A percentile compares a stretch with the other conserved stretches of the same genome.
These are phyloP conservation scores for Zygoascus bituminiphila DNA, from an alignment of 805 yeast species.

Conservation along the genomic window DNA sequence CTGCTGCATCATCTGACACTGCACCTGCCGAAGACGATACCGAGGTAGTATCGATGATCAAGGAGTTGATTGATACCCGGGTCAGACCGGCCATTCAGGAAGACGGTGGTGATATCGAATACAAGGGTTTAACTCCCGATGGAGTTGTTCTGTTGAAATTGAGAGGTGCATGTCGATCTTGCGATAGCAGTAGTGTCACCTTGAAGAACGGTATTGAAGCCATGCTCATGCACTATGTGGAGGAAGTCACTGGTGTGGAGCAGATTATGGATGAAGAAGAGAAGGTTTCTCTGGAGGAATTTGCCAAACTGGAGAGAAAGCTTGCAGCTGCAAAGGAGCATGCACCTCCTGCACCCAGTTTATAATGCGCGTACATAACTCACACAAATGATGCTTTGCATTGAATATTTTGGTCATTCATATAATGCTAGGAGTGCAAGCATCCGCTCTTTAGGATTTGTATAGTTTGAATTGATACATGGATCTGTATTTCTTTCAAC, in stretches of 20 bases:
- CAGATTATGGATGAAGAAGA: constrained; percentile 81
- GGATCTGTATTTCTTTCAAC: too few species aligned
- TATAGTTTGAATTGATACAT: too few species aligned
- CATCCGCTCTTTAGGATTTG: too few species aligned
- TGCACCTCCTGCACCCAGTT: constrained; percentile 5
- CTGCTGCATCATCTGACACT: constrained; percentile 24
- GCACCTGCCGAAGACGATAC: constrained; percentile 56
- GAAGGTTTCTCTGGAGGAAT: constrained; percentile 66
- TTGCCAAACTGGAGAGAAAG: constrained; percentile 69
- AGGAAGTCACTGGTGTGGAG: constrained; percentile 83
- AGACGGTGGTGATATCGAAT: constrained; percentile 96
- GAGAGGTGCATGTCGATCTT: constrained; percentile 93
- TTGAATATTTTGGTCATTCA: too few species aligned
- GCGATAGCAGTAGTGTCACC: constrained; percentile 86
- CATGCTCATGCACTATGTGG: constrained; percentile 96
- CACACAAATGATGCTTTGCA: too few species aligned
- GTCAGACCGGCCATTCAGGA: constrained; percentile 97
- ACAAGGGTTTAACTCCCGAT: constrained; percentile 74
- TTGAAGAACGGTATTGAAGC: constrained; percentile 91
- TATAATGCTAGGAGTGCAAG: too few species aligned
- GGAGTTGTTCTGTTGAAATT: constrained; percentile 84
- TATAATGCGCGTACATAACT: too few species aligned
- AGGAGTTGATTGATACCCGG: constrained; percentile 86
- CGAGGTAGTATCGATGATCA: constrained; percentile 81
- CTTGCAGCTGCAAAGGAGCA: constrained; percentile 30